phyloP scores from a whole-genome alignment of 2,329 filamentous ascomycete species.

The Penicillium polonicum region DNA sequence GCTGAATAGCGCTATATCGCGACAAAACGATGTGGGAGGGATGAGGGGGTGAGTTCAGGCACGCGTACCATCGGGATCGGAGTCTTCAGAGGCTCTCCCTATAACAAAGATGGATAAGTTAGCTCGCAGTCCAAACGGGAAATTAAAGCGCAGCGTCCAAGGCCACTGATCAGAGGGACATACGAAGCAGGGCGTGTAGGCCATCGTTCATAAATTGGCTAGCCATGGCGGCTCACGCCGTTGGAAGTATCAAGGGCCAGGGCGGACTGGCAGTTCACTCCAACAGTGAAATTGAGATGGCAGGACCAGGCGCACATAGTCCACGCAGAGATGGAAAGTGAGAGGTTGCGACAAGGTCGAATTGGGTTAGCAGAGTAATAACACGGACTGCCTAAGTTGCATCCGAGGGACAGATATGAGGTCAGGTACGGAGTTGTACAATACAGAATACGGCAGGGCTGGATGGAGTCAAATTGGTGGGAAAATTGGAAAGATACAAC shows the following conservation, averaged over 20 bases:
- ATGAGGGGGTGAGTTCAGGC: conserved; percentile 11
- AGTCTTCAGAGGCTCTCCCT: conserved; percentile 40
- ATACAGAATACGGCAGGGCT: conserved; percentile 10
- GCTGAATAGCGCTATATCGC: conserved; percentile 6
- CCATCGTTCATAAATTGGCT: conserved; percentile 37
- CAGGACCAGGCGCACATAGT: conserved; percentile 40
- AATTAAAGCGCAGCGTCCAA: neutral
- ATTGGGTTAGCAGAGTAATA: conserved; percentile 4
- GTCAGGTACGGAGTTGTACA: conserved; percentile 14
- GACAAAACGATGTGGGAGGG: conserved; percentile 1
- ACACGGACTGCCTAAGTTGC: conserved; percentile 18
- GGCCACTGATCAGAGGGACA: conserved; percentile 15
- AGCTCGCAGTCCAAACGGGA: conserved; percentile 10
- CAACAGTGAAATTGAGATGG: conserved; percentile 34
- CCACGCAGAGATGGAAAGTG: conserved; percentile 10
- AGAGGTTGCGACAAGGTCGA: conserved; percentile 7
- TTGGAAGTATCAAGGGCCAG: conserved; percentile 24
- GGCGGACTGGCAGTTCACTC: conserved; percentile 33
- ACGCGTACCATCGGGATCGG: conserved; percentile 42
- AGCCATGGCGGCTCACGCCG: conserved; percentile 34
- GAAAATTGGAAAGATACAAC: neutral
- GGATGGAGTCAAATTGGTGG: neutral
- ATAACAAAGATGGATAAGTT: conserved; percentile 15
- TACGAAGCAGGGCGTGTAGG: conserved; percentile 39
- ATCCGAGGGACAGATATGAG: conserved; percentile 17